Evolutionary conservation across 2,329 filamentous ascomycete species (phyloP).

Genomic region (Alternaria arborescens): DNA sequence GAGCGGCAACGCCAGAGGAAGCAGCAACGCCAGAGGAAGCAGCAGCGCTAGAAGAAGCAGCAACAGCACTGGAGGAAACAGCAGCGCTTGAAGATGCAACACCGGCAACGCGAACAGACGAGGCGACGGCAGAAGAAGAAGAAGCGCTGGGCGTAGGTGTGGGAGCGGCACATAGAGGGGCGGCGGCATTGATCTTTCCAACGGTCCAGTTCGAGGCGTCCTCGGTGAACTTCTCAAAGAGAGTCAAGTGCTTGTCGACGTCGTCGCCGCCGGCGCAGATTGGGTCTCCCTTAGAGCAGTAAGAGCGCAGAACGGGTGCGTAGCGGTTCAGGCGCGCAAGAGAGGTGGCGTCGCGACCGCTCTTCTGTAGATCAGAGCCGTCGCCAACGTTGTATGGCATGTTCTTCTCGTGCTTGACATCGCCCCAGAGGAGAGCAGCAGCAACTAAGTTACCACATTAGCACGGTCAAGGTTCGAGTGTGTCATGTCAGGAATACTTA

Average conservation of each 20-base stretch:
- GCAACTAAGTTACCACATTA: conserved; percentile 33
- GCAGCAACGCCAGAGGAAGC: conserved; percentile 9
- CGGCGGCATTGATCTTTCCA: conserved; percentile 31
- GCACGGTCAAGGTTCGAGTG: conserved; percentile 25
- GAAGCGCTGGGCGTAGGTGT: conserved; percentile 30
- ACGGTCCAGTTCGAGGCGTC: conserved; percentile 35
- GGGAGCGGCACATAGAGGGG: conserved; percentile 31
- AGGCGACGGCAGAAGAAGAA: conserved; percentile 26
- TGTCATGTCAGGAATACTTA: conserved; percentile 29
- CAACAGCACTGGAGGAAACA: conserved; percentile 8
- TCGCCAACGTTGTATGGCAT: conserved; percentile 35
- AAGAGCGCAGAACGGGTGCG: conserved; percentile 65
- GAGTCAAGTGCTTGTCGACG: conserved; percentile 65
- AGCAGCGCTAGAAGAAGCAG: conserved; percentile 13
- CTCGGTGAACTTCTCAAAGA: conserved; percentile 52
- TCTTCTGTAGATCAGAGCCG: conserved; percentile 26
- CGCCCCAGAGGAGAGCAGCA: conserved; percentile 38
- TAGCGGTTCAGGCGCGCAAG: conserved; percentile 32
- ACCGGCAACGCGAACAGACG: conserved; percentile 25
- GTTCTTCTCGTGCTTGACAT: conserved; percentile 32
- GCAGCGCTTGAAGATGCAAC: conserved; percentile 23
- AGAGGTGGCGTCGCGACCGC: conserved; percentile 21
- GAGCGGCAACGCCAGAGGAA: not conserved
- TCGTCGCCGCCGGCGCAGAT: conserved; percentile 71
- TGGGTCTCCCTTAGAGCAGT: conserved; percentile 68